Base-by-base conservation (phyloP, 495 filamentous ascomycete species). In the Cercophora sp. region DNA sequence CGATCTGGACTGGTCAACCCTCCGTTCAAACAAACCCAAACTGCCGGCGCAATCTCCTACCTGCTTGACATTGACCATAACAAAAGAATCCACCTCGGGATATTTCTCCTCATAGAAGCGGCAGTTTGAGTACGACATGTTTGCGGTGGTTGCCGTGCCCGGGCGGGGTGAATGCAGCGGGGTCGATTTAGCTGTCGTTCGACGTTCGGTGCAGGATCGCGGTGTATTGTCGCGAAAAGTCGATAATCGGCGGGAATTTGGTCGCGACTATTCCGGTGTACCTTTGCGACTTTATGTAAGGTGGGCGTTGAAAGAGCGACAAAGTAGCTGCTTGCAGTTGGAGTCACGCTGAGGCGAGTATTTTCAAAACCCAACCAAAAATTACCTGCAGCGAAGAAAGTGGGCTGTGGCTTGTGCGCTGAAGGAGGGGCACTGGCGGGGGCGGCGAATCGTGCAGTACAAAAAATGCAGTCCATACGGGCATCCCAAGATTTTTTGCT, bases 51-150 rank as follows among this genome's bases (percentile, higher is more conserved):
- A n/a, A n/a, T n/a, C n/a, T n/a, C 80, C 32, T 73, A 92, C 88
- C 86, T 93, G 88, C 80, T 91, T 91, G 42, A 93, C 89, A 73
- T 92, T 92, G 68, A 98, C 93, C 93, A 98, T 97, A 54, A 97
- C 94, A 75, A 96, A 97, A 78, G 89, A 94, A 70, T 98, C 93
- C 56, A 97, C 89, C 79, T 97, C 93, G 35, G 93, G 93, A 67
- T 89, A 98, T 31, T 66, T 68, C 63, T 68, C 91, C 79, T 96
- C 92, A 74, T 98, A 98, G 73, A 94, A 98, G 49, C 93, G 91
- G 74, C 88, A 96, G 78, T 96, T 96, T 66, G 91, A 96, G 73
- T 96, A 84, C 65, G 93, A 98, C 92, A 97, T 98, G 42, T 60
- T 75, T 70, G 61, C 60, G 59, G 51, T 46, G 48, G 9, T 20